Base-by-base conservation (phyloP, 441 rosid genomes). In the Gossypium trilobum region DNA sequence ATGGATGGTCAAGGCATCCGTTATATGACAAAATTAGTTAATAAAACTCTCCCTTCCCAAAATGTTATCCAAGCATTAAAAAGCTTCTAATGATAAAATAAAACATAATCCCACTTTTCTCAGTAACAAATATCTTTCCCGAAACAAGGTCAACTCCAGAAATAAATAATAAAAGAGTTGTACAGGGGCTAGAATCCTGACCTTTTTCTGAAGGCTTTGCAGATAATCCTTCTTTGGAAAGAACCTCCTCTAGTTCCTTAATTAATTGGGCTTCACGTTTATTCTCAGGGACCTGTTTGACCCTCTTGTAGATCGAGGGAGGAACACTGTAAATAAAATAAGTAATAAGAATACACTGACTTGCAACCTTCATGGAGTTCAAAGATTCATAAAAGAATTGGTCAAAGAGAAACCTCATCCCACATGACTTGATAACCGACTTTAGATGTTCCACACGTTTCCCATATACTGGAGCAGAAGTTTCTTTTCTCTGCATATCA, bases 181-280 rank as follows among this genome's bases (percentile, higher is more conserved):
- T 13, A 75, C n/a, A 27, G 39, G 55, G 62, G 66, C 31, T 42
- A 62, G 44, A 78, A 63, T 46, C 13, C 76, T 71, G 56, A 91
- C 96, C 97, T 82, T 90, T 91, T 72, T 94, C 97, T 5, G 93
- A 78, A 67, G 98, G 97, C 64, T 84, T 83, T 61, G 91, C 80
- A 27, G 98, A 91, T 84, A 91, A 79, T 42, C 93, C 95, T 86
- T 94, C 97, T 82, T 73, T 94, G 48, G 96, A 82, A 76, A 94
- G 96, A 48, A 94, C 88, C 70, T 83, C 88, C 80, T 87, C 87
- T 7, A 91, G 87, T 78, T 90, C 96, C 83, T 87, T 90, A 68
- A 91, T 79, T 65, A 91, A 83, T 72, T 78, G 81, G 60, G 88
- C 83, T 81, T 91, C 96, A 0, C 91, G 95, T 72, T 89, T 87